phyloP scores from a whole-genome alignment of 257 asterid genomes.

The Orobanche coerulescens region DNA sequence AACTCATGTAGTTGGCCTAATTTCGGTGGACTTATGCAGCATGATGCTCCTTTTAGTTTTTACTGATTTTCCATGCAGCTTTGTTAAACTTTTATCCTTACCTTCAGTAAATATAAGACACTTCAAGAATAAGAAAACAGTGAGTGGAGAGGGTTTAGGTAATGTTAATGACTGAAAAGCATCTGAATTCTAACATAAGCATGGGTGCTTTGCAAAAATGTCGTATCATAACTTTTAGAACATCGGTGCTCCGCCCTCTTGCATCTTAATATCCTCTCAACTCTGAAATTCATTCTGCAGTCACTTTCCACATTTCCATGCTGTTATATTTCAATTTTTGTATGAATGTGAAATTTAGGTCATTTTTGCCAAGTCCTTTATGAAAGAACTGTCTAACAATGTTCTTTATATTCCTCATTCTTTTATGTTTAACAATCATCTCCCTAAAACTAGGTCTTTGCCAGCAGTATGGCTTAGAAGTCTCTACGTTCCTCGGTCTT shows the following conservation, averaged over 20 bases:
- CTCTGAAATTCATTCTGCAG: conserved; percentile 1
- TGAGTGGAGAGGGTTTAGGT: neutral
- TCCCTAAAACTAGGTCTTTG: neutral
- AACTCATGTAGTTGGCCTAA: neutral
- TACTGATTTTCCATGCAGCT: conserved; percentile 1
- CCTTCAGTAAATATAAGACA: neutral
- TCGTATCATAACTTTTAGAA: conserved; percentile 14
- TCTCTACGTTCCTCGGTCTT: too few relatives aligned
- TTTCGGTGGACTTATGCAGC: conserved; percentile 4
- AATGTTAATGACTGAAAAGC: conserved; percentile 3
- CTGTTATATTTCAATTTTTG: neutral
- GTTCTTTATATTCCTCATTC: neutral
- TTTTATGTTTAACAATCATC: conserved; percentile 4
- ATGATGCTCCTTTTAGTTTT: too few relatives aligned
- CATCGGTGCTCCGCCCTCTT: neutral
- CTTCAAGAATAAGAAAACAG: neutral
- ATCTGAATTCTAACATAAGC: conserved; percentile 9
- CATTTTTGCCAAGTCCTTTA: neutral
- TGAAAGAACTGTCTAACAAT: conserved; percentile 2
- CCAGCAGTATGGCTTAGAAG: neutral
- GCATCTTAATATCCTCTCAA: conserved; percentile 17
- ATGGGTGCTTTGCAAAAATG: neutral
- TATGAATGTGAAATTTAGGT: neutral
- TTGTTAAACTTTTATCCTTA: conserved; percentile 4
- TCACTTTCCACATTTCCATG: neutral